phyloP scores from a whole-genome alignment of 1,284 basidiomycete genomes.

The Trichosporon sp. region DNA sequence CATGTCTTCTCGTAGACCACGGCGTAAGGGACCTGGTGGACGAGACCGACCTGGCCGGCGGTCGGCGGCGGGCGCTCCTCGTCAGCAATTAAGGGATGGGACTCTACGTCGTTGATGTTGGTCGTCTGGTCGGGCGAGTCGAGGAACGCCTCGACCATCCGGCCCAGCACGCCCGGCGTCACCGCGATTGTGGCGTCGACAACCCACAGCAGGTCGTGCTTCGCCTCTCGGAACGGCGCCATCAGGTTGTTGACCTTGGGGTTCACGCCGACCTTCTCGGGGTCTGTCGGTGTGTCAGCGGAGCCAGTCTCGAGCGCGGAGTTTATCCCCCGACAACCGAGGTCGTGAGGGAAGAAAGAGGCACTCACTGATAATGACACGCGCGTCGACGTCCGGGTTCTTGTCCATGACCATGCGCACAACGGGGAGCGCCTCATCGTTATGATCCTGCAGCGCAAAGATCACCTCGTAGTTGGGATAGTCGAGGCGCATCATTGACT shows the following conservation, averaged over 20 bases:
- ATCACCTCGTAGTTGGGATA: conserved; percentile 87
- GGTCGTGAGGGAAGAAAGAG: too few relatives aligned
- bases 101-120: conserved; percentile 40
- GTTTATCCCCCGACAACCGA: too few relatives aligned
- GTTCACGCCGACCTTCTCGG: conserved; percentile 74
- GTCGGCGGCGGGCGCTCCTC: conserved; percentile 40
- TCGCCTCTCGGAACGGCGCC: conserved; percentile 75
- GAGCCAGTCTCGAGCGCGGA: neutral
- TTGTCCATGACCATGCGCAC: conserved; percentile 73
- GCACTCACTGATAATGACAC: conserved; percentile 72
- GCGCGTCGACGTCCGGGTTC: conserved; percentile 69
- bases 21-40: conserved; percentile 95
- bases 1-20: conserved; percentile 67
- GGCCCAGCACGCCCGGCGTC: conserved; percentile 76
- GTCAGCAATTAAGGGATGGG: conserved; percentile 37
- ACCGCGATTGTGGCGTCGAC: conserved; percentile 90
- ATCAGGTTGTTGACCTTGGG: conserved; percentile 98
- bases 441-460: conserved; percentile 77
- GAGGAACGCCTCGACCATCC: conserved; percentile 72
- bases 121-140: conserved; percentile 23
- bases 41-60: conserved; percentile 69
- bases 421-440: conserved; percentile 78
- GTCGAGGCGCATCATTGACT: conserved; percentile 84
- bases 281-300: conserved; percentile 43
- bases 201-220: conserved; percentile 92